A percentile compares a stretch with the other conserved stretches of the same genome.
Evolutionary conservation across 2,329 filamentous ascomycete species (phyloP).

Genomic region (Colletotrichum plurivorum): DNA sequence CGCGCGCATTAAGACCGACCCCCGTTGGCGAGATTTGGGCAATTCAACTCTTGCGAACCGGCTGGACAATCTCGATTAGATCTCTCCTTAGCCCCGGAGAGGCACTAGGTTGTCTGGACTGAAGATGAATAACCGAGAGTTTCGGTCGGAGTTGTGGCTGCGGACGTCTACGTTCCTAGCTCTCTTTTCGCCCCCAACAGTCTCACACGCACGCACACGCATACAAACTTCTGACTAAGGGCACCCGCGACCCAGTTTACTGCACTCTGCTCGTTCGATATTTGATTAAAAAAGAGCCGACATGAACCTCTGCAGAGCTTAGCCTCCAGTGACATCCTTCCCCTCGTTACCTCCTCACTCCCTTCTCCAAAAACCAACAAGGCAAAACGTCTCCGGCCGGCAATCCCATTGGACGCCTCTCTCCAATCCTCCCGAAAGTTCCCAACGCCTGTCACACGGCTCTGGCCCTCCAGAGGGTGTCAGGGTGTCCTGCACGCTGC

Average conservation of each 20-base stretch:
- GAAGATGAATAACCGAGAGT: conserved; percentile 29
- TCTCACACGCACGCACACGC: background rate
- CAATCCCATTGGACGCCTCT: conserved; percentile 37
- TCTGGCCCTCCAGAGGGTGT: too few relatives aligned
- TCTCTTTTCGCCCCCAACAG: conserved; percentile 10
- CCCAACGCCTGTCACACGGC: conserved; percentile 2
- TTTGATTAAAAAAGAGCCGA: conserved; percentile 11
- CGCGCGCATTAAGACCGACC: conserved; percentile 16
- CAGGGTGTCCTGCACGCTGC: too few relatives aligned
- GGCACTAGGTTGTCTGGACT: conserved; percentile 17
- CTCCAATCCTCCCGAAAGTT: conserved; percentile 35
- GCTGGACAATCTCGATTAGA: conserved; percentile 27
- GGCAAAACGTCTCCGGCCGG: conserved; percentile 6
- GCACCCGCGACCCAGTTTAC: background rate
- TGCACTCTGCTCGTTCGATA: conserved; percentile 10
- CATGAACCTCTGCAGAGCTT: conserved; percentile 17
- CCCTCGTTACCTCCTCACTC: background rate
- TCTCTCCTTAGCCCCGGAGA: conserved; percentile 16
- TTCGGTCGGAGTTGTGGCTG: conserved; percentile 29
- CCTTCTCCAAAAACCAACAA: background rate
- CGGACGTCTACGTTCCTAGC: conserved; percentile 9
- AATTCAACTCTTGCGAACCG: conserved; percentile 20
- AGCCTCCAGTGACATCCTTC: background rate
- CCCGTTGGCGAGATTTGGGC: conserved; percentile 21
- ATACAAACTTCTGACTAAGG: conserved; percentile 9